phyloP scores from a whole-genome alignment of 2,329 filamentous ascomycete species.

The Fusarium caatingaense region DNA sequence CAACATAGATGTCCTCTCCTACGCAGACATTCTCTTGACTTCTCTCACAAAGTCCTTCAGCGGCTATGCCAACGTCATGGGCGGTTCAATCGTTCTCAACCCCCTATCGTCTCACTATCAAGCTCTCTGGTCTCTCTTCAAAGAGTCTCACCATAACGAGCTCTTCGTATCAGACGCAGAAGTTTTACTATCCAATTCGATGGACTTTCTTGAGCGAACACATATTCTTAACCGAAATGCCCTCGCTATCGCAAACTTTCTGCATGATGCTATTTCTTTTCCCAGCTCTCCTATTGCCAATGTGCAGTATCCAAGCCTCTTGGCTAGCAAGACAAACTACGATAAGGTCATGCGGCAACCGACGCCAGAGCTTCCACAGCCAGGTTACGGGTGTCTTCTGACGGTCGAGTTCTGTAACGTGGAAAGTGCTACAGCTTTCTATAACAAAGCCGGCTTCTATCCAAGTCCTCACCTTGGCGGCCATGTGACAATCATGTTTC shows the following conservation, averaged over 20 bases:
- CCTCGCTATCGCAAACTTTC: slow-evolving; percentile 54
- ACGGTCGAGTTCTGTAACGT: slow-evolving; percentile 61
- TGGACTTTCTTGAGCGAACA: slow-evolving; percentile 56
- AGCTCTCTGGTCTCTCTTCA: slow-evolving; percentile 49
- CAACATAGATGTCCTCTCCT: slow-evolving; percentile 62
- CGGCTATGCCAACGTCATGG: slow-evolving; percentile 67
- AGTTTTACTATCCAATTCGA: slow-evolving; percentile 58
- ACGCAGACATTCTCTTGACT: slow-evolving; percentile 62
- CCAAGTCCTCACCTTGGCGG: slow-evolving; percentile 66
- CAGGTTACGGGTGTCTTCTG: slow-evolving; percentile 67
- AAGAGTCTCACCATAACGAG: slow-evolving; percentile 55
- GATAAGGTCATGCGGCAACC: slow-evolving; percentile 52
- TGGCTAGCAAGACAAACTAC: slow-evolving; percentile 48
- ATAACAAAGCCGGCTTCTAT: slow-evolving; percentile 61
- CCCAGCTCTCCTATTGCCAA: slow-evolving; percentile 51
- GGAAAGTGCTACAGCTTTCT: slow-evolving; percentile 58
- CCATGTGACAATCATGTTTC: slow-evolving; percentile 61
- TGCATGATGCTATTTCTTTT: slow-evolving; percentile 48
- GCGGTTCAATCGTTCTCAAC: slow-evolving; percentile 62
- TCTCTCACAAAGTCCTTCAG: slow-evolving; percentile 70
- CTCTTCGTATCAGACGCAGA: slow-evolving; percentile 60
- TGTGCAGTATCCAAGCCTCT: slow-evolving; percentile 59
- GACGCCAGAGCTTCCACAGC: slow-evolving; percentile 58
- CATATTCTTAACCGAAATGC: slow-evolving; percentile 58
- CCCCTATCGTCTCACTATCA: slow-evolving; percentile 57